Evolutionary conservation across 2,329 filamentous ascomycete genomes (phyloP), one percentile per base, ranked within the genome.

Genomic region (Stemphylium beticola): DNA sequence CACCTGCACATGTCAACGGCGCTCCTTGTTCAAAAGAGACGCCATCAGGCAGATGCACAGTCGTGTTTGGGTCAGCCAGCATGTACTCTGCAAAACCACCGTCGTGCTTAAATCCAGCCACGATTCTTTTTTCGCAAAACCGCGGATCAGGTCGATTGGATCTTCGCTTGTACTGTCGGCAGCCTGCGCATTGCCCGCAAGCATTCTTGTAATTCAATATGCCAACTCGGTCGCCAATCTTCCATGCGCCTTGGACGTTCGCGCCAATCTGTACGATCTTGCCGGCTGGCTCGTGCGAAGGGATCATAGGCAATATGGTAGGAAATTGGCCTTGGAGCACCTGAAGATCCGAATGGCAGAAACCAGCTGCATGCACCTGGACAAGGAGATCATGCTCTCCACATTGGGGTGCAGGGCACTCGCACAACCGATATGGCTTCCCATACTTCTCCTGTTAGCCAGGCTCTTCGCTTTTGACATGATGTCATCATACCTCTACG

Each of bases 1-100:
- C 73, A 2, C 71, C 70, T 14, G 71, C 70, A 51, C 71, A 74
- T 68, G 72, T 73, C n/a, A 73, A 52, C 12, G 71, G 73, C n/a
- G 68, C 72, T 3, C 64, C 68, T 52, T 74, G 65, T 17, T 62
- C 64, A 31, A 58, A 69, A 2, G 66, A 61, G 10, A 68, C 43
- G 3, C 18, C 42, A 7, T 29, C 26, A 29, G 26, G 26, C 9
- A 29, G 26, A 9, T 29, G 26, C 4, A 29, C 26, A 7, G 26
- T 29, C 26, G 26, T 29, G 26, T 29, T 29, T 29, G 26, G 26
- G 26, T 29, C 26, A 29, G 26, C 26, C 26, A 29, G 26, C 26
- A 29, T 29, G 26, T 29, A 29, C 4, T 29, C 26, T 2, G 26
- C 26, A 29, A 29, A 29, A 29, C 8, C 26, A 29, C 26, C 26